These are phyloP conservation scores for Exsudoporus frostii DNA, from an alignment of 768 basidiomycete genomes.

Conservation along the genomic window DNA sequence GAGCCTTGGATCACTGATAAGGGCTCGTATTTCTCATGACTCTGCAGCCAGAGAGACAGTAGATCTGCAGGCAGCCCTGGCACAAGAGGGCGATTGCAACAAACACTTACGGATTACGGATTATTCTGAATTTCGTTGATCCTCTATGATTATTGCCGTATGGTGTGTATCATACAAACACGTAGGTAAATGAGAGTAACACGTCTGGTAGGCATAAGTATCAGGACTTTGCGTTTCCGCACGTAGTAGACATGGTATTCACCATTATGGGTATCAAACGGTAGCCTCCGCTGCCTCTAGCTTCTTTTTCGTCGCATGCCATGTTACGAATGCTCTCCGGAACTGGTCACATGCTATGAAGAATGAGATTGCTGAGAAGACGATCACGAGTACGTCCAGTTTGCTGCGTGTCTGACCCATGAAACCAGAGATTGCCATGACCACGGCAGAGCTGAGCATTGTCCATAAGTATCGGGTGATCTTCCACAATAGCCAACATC, in stretches of 20 bases:
- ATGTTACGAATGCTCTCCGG: conserved; percentile 16
- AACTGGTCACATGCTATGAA: conserved; percentile 22
- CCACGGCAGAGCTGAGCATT: conserved; percentile 11
- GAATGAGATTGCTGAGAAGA: conserved; percentile 14
- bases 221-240: not conserved
- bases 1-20: not conserved
- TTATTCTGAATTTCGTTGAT: not conserved
- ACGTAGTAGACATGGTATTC: not conserved
- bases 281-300: not conserved
- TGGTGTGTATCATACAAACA: not conserved
- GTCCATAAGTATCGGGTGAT: not conserved
- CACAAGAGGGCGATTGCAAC: not conserved
- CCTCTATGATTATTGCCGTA: not conserved
- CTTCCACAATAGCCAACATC: not conserved
- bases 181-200: not conserved
- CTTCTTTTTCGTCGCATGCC: conserved; percentile 15
- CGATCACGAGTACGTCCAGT: conserved; percentile 12
- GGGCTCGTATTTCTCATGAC: not conserved
- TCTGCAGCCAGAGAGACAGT: not conserved
- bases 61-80: not conserved
- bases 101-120: not conserved
- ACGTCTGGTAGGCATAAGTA: not conserved
- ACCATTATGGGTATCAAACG: conserved; percentile 9
- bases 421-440: conserved; percentile 15
- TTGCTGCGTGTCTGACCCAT: conserved; percentile 12